A percentile compares a stretch with the other conserved stretches of the same genome.
phyloP scores from a whole-genome alignment of 2,329 filamentous ascomycete species.

The Metarhizium anisopliae region DNA sequence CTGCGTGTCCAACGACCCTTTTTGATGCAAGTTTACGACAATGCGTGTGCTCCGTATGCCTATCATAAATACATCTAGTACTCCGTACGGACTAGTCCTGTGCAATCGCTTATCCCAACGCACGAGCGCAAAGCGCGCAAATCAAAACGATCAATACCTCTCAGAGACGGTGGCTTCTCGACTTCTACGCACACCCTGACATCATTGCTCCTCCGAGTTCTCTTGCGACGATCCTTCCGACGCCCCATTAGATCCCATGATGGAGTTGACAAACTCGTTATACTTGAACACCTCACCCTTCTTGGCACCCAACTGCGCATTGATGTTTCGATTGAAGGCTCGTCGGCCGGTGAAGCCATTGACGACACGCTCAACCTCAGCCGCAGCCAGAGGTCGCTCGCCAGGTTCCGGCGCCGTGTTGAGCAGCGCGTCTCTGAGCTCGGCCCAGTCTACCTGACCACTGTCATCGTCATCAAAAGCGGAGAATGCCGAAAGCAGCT shows the following conservation, averaged over 20 bases:
- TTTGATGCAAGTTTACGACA: neutral
- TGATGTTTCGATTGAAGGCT: constrained; percentile 63
- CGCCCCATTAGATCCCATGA: constrained; percentile 45
- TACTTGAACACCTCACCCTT: constrained; percentile 89
- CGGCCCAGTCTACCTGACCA: constrained; percentile 77
- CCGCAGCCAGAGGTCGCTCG: constrained; percentile 51
- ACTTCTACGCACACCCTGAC: neutral
- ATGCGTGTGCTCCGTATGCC: neutral
- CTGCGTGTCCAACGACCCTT: neutral
- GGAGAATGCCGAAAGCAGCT: constrained; percentile 82
- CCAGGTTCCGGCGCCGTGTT: constrained; percentile 73
- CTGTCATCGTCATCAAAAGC: constrained; percentile 95
- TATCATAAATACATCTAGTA: neutral
- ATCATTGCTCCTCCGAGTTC: constrained; percentile 17
- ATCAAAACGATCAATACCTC: neutral
- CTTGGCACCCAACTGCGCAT: constrained; percentile 43
- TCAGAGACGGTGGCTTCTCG: neutral
- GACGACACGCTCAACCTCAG: constrained; percentile 81
- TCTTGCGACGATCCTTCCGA: constrained; percentile 19
- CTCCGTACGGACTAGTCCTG: neutral
- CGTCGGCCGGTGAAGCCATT: constrained; percentile 75
- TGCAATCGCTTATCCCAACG: too few species aligned
- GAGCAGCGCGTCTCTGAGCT: constrained; percentile 74
- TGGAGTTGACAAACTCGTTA: constrained; percentile 75
- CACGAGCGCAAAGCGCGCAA: neutral